Percentiles rank a stretch among this genome's conserved stretches.
Conservation (phyloP, 441 rosid genomes). For the Erodium texanum region DNA sequence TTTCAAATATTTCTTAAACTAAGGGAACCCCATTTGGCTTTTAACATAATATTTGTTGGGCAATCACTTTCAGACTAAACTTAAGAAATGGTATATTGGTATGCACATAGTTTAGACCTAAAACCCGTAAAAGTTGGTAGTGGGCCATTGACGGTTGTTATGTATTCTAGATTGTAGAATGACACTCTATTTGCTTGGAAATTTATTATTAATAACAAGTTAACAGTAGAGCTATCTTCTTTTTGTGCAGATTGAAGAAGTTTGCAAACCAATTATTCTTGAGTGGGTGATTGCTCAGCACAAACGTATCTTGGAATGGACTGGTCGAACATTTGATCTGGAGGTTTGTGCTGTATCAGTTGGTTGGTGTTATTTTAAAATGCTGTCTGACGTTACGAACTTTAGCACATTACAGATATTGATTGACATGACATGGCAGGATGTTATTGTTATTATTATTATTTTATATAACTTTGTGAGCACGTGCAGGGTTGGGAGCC, state of each 20-base stretch:
- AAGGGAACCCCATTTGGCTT: neutral
- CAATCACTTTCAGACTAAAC: neutral
- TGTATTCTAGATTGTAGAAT: neutral
- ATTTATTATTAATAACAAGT: constrained; percentile 7
- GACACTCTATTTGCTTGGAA: constrained; percentile 10
- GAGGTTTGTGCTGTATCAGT: constrained; percentile 40
- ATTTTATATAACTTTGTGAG: constrained; percentile 10
- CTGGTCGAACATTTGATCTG: constrained; percentile 83
- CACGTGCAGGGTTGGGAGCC: constrained; percentile 94
- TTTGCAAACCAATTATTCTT: constrained; percentile 67
- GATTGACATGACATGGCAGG: neutral
- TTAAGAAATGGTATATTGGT: neutral
- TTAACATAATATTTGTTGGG: neutral
- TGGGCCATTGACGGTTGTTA: neutral
- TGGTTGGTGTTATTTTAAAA: constrained; percentile 13
- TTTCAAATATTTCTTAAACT: neutral
- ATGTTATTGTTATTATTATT: neutral
- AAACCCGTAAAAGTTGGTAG: neutral
- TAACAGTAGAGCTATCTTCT: constrained; percentile 7
- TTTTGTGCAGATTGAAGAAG: constrained; percentile 62
- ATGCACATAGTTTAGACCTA: constrained; percentile 1
- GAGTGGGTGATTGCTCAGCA: constrained; percentile 98
- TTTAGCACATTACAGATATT: neutral
- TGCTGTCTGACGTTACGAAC: neutral
- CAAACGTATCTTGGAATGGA: constrained; percentile 87